Evolutionary conservation across 306 rosid genomes (phyloP).

Genomic region (Mimosa pudica): DNA sequence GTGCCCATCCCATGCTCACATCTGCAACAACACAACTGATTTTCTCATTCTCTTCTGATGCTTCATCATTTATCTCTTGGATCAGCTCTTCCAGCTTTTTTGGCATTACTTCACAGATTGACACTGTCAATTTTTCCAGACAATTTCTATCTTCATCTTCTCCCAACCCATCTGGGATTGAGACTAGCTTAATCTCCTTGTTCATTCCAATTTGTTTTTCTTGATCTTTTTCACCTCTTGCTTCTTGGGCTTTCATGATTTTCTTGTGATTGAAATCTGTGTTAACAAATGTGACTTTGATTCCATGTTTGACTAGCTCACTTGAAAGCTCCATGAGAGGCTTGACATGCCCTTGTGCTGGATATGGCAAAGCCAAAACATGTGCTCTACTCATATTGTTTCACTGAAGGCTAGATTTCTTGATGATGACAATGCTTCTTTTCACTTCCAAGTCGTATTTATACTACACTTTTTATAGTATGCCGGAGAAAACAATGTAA

Average conservation of each 20-base stretch:
- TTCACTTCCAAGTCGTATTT: background rate
- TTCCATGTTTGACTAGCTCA: constrained; percentile 38
- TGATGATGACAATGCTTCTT: background rate
- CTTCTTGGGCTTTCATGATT: constrained; percentile 42
- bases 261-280: constrained; percentile 41
- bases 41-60: constrained; percentile 12
- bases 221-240: background rate
- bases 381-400: constrained; percentile 40
- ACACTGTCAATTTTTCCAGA: constrained; percentile 38
- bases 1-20: constrained; percentile 45
- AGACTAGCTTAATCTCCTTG: constrained; percentile 43
- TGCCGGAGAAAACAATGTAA: too few relatives aligned
- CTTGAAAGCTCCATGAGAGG: constrained; percentile 50
- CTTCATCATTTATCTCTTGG: constrained; percentile 34
- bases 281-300: constrained; percentile 42
- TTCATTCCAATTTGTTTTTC: background rate
- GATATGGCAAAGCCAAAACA: constrained; percentile 41
- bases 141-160: constrained; percentile 48
- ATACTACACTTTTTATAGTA: background rate
- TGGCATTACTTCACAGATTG: constrained; percentile 41
- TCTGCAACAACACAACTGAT: constrained; percentile 53
- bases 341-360: constrained; percentile 57
- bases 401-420: background rate
- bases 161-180: constrained; percentile 57
- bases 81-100: constrained; percentile 50